Conservation (phyloP, 257 asterid species). For the Misopates orontium region DNA sequence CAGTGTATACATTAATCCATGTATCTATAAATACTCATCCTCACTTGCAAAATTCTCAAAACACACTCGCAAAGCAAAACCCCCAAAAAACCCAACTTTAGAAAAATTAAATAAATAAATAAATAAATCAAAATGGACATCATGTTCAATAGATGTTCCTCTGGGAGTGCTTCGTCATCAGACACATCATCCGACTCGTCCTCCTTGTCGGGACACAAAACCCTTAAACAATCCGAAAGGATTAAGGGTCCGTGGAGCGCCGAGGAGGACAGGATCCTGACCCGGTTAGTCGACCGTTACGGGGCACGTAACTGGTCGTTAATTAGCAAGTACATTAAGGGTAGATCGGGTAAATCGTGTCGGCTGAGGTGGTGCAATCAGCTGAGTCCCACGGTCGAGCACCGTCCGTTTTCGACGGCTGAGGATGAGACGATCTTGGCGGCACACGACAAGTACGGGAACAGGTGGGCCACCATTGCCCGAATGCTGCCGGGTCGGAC, state of each 20-base stretch:
- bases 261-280: constrained; percentile 76
- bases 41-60: constrained; percentile 13
- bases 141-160: constrained; percentile 46
- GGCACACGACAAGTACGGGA: constrained; percentile 66
- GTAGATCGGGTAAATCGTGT: constrained; percentile 80
- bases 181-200: constrained; percentile 47
- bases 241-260: constrained; percentile 93
- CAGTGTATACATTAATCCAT: background rate
- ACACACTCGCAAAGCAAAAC: background rate
- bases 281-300: constrained; percentile 63
- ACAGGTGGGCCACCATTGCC: constrained; percentile 90
- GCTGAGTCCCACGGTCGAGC: constrained; percentile 74
- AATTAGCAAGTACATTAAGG: constrained; percentile 72
- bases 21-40: constrained; percentile 29
- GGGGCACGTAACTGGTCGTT: constrained; percentile 82
- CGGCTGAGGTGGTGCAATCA: constrained; percentile 90
- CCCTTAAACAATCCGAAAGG: constrained; percentile 35
- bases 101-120: background rate
- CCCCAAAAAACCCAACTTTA: background rate
- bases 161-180: constrained; percentile 53
- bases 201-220: constrained; percentile 34
- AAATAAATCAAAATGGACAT: constrained; percentile 32
- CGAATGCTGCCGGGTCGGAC: constrained; percentile 84
- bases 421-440: constrained; percentile 70
- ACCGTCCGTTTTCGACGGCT: constrained; percentile 69